Evolutionary conservation across 306 rosid genomes (phyloP).

Genomic region (Prunus armeniaca): DNA sequence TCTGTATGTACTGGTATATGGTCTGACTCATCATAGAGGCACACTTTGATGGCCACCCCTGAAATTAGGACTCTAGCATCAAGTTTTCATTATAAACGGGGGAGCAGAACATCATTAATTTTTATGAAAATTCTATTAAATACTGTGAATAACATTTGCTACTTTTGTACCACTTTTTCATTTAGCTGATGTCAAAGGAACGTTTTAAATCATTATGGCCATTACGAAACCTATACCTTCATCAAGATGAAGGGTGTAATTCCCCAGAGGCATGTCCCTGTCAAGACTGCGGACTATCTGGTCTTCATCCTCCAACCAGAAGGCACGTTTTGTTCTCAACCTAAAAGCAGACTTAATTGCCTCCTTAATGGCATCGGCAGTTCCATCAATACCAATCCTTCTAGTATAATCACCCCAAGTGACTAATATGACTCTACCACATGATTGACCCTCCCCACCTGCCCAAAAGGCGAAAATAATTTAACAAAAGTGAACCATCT

Average conservation of each 20-base stretch:
- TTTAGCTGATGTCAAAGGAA: neutral
- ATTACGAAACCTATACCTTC: slow-evolving; percentile 54
- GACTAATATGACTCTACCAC: slow-evolving; percentile 90
- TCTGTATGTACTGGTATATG: slow-evolving; percentile 77
- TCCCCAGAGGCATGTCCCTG: slow-evolving; percentile 95
- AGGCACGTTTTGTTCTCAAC: slow-evolving; percentile 85
- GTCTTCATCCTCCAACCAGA: slow-evolving; percentile 98
- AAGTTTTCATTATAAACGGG: neutral
- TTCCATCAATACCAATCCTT: slow-evolving; percentile 87
- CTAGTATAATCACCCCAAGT: slow-evolving; percentile 91
- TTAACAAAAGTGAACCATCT: neutral
- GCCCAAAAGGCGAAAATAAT: slow-evolving; percentile 21
- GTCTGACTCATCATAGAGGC: slow-evolving; percentile 79
- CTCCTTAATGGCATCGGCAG: slow-evolving; percentile 88
- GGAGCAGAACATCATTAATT: neutral
- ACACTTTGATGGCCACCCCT: slow-evolving; percentile 82
- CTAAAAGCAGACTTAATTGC: slow-evolving; percentile 86
- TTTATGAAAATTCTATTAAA: neutral
- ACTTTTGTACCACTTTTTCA: neutral
- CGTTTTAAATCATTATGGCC: neutral
- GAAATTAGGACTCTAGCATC: slow-evolving; percentile 35
- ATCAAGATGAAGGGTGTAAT: slow-evolving; percentile 88
- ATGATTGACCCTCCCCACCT: slow-evolving; percentile 82
- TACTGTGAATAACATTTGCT: neutral
- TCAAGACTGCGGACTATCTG: slow-evolving; percentile 86